These are phyloP conservation scores for Dactylellina haptotyla DNA, from an alignment of 2,329 filamentous ascomycete genomes.

Conservation along the genomic window DNA sequence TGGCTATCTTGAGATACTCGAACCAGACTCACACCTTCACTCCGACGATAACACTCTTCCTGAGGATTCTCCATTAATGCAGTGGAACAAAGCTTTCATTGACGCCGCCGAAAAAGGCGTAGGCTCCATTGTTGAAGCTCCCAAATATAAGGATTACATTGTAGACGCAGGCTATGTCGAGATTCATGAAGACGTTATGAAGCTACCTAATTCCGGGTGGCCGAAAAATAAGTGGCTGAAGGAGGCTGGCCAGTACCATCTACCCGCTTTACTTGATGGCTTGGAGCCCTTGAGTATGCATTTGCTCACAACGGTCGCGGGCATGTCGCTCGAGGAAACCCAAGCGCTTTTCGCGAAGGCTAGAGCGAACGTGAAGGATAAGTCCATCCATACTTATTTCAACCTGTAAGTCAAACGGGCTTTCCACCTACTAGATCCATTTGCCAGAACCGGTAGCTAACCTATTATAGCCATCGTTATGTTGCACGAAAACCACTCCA, in stretches of 20 bases:
- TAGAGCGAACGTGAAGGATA: conserved; percentile 63
- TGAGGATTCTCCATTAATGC: conserved; percentile 56
- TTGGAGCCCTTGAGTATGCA: conserved; percentile 67
- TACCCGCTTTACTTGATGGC: conserved; percentile 63
- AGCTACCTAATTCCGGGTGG: conserved; percentile 66
- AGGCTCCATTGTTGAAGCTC: conserved; percentile 56
- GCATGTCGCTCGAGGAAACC: conserved; percentile 66
- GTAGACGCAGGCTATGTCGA: conserved; percentile 63
- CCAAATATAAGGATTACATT: conserved; percentile 47
- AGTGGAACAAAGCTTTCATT: conserved; percentile 59
- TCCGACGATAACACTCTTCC: conserved; percentile 53
- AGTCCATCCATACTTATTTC: conserved; percentile 61
- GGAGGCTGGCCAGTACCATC: conserved; percentile 61
- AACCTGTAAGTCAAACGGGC: conserved; percentile 59
- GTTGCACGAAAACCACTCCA: conserved; percentile 15
- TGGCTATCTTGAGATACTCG: conserved; percentile 54
- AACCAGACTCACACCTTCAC: conserved; percentile 38
- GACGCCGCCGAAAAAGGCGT: conserved; percentile 58
- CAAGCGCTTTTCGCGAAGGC: conserved; percentile 66
- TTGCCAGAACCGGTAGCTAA: neutral
- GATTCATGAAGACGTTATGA: conserved; percentile 61
- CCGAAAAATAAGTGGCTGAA: conserved; percentile 64
- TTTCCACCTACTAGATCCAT: neutral
- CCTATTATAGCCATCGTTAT: conserved; percentile 15
- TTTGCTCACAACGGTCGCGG: conserved; percentile 66